Conservation (phyloP, 2,329 filamentous ascomycete species). For the Ascochyta clinopodiicola region DNA sequence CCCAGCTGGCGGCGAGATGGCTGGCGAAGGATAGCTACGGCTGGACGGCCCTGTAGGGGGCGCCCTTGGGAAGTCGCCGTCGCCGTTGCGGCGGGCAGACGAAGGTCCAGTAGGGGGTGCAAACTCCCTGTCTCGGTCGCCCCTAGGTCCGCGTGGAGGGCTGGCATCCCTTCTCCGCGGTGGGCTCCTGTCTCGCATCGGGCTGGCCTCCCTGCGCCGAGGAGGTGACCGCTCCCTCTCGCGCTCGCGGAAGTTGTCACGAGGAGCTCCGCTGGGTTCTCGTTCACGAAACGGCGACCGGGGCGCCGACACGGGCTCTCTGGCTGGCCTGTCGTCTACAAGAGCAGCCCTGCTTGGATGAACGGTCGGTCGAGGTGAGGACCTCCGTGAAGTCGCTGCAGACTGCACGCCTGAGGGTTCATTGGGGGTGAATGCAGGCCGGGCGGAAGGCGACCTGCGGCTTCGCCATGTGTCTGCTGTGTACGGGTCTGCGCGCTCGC, state of each 20-base stretch:
- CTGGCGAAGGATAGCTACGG: constrained; percentile 45
- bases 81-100: constrained; percentile 46
- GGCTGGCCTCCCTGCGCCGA: constrained; percentile 44
- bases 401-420: constrained; percentile 62
- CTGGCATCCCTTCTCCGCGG: constrained; percentile 45
- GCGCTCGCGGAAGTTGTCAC: constrained; percentile 30
- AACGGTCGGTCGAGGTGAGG: constrained; percentile 61
- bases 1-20: constrained; percentile 50
- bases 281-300: constrained; percentile 46
- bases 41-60: constrained; percentile 50
- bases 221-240: constrained; percentile 45
- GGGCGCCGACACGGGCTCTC: constrained; percentile 43
- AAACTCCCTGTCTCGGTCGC: constrained; percentile 44
- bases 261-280: constrained; percentile 32
- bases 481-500: constrained; percentile 56
- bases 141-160: constrained; percentile 46
- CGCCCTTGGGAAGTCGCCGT: constrained; percentile 42
- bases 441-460: constrained; percentile 58
- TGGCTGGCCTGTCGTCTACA: constrained; percentile 32
- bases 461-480: constrained; percentile 60
- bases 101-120: constrained; percentile 48
- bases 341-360: constrained; percentile 61
- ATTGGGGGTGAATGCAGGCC: constrained; percentile 49
- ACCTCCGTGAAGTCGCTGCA: constrained; percentile 64
- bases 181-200: constrained; percentile 39